phyloP scores from a whole-genome alignment of 176 grass and related monocot genomes.

The Juncus inflexus region DNA sequence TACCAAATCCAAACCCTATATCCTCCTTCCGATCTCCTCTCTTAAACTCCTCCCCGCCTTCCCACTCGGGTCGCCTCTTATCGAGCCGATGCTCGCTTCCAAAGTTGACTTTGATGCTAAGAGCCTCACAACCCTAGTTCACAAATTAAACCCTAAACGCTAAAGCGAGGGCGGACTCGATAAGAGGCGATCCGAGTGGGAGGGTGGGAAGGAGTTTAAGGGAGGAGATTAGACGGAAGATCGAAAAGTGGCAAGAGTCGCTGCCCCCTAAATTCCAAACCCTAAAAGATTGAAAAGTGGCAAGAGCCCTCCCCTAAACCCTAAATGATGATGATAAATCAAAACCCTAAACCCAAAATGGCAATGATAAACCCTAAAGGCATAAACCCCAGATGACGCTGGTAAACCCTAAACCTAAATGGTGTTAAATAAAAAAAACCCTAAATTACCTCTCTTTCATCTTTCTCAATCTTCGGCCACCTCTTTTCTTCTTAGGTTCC shows the following conservation, averaged over 20 bases:
- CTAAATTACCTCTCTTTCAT: constrained; percentile 77
- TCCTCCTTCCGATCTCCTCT: constrained; percentile 69
- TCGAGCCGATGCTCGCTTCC: constrained; percentile 56
- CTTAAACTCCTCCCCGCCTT: constrained; percentile 56
- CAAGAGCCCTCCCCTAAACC: too few species aligned
- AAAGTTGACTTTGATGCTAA: constrained; percentile 68
- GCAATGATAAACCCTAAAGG: too few species aligned
- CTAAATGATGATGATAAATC: too few species aligned
- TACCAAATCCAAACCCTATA: constrained; percentile 13
- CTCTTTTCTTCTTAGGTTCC: constrained; percentile 75
- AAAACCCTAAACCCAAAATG: too few species aligned
- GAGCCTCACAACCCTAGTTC: constrained; percentile 48
- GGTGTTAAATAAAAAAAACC: neutral
- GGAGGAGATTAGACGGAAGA: constrained; percentile 77
- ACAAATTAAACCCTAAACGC: constrained; percentile 3
- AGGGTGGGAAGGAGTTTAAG: constrained; percentile 67
- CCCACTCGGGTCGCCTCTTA: constrained; percentile 70
- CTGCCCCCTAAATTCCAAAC: constrained; percentile 75
- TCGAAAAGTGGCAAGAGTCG: constrained; percentile 87
- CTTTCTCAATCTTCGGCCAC: constrained; percentile 61
- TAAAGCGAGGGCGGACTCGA: constrained; percentile 55
- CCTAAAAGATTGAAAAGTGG: constrained; percentile 78
- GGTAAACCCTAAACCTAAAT: neutral
- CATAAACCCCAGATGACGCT: too few species aligned
- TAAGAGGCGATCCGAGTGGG: constrained; percentile 83